Evolutionary conservation across 768 basidiomycete species (phyloP), one percentile per base, ranked within the genome.

Genomic region (Boletellus emodensis): DNA sequence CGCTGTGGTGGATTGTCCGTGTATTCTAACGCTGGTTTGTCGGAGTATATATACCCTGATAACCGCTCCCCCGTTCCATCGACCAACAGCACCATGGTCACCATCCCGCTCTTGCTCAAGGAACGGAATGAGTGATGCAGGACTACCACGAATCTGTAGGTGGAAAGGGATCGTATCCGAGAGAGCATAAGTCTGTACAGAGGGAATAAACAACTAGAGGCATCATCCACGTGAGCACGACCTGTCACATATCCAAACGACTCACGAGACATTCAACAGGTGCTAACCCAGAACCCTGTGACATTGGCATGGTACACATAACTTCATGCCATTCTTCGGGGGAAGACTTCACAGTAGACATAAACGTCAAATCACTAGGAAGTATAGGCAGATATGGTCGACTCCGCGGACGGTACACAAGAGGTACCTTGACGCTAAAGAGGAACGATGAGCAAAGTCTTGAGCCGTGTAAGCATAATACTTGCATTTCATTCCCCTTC

Each of bases 291-390:
- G 73, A 68, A 6, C 59, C 57, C 17, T 61, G 53, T 15, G 72
- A 68, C 26, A 71, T 70, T 39, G 72, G 64, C 57, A 85, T 61
- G n/a, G 62, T 61, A 26, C 74, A 72, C 12, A 70, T 65, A 59
- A 74, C 61, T 77, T 84, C 60, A 66, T 72, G 66, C 82, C 83
- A 87, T 60, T 87, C 85, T 59, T 85, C 85, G 8, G 85, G 84
- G 4, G 75, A 70, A 0, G 73, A 69, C 61, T 86, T 86, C 48
- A 87, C 63, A 3, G 78, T 76, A 0, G 78, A 76, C 52, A 83
- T 73, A 60, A 87, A 82, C 22, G 74, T 66, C 1, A 74, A 68
- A 12, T 67, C 67, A 4, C 52, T 58, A 1, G 72, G 63, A 12
- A 80, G 60, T 35, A 84, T 78, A 3, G 84, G 80, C 12, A 76